Conservation (phyloP, 306 rosid species). For the Trifolium subterraneum region DNA sequence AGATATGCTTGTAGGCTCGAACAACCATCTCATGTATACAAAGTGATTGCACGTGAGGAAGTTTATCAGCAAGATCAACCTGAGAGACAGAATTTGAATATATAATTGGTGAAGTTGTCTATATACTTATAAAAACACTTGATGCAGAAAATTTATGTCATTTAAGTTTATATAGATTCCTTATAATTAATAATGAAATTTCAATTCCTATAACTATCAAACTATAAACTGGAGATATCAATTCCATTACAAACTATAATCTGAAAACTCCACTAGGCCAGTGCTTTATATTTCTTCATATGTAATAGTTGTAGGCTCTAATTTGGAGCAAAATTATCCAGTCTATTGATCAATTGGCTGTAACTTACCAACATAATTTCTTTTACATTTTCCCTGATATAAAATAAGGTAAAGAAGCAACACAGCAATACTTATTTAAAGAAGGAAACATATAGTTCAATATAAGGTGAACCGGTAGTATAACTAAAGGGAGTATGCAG, state of each 20-base stretch:
- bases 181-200: too few species aligned
- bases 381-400: neutral
- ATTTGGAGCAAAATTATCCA: too few species aligned
- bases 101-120: slow-evolving; percentile 22
- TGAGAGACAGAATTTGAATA: slow-evolving; percentile 44
- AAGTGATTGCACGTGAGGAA: slow-evolving; percentile 95
- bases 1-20: slow-evolving; percentile 92
- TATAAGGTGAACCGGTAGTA: slow-evolving; percentile 3
- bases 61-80: slow-evolving; percentile 99
- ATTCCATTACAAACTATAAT: too few species aligned
- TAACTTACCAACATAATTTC: neutral
- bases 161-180: too few species aligned
- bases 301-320: too few species aligned
- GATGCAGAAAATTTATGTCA: too few species aligned
- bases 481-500: slow-evolving; percentile 13
- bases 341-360: too few species aligned
- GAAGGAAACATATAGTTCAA: slow-evolving; percentile 24
- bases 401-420: slow-evolving; percentile 28
- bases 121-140: too few species aligned
- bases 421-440: neutral
- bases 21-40: slow-evolving; percentile 95
- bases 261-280: too few species aligned
- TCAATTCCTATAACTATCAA: too few species aligned
- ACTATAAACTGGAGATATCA: too few species aligned
- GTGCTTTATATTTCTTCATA: too few species aligned